Evolutionary conservation across 495 filamentous ascomycete genomes (phyloP), one percentile per base, ranked within the genome.

Genomic region (Talaromyces ruber): DNA sequence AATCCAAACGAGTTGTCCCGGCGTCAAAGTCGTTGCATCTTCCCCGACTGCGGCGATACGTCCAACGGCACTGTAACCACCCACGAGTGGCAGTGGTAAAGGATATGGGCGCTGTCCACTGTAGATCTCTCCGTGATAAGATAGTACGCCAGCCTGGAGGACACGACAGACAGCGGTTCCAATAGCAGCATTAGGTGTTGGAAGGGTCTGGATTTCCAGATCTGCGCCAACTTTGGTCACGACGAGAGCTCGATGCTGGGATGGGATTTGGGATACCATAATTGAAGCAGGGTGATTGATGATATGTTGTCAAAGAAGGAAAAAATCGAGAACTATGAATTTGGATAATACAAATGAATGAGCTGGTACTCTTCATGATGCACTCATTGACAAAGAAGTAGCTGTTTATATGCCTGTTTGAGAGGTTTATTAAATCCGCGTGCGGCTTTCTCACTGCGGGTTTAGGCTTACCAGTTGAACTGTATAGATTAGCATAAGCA

Each of bases 1-100:
- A 56, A 78, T 66, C 45, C 70, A 72, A 14, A 82, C 82, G 12
- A 85, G 69, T 24, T 83, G 72, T 0, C 76, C 80, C 5, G 69
- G 64, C 26, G 67, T 67, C n/a, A 83, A 64, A 16, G 60, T 34
- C 0, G 72, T 74, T 6, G 80, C 72, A 63, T 84, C 81, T 0
- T 75, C 60, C 3, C 81, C 79, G 6, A 78, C 67, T 1, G 74
- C 68, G 3, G 69, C 70, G 50, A 85, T 65, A 29, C 80, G 80
- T 6, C 72, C 82, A 52, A 85, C 72, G 63, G 71, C 73, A 59
- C 43, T 53, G 24, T 32, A 21, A 60, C 68, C 64, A 4, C 57
- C 59, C 1, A 68, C 60, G 3, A 62, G 22, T 0, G 69, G 70
- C 16, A 58, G 68, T 12, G 68, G 64, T 18, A 67, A 60, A 2